Evolutionary conservation across 345 rosid species (phyloP).

Genomic region (Abelmoschus esculentus): DNA sequence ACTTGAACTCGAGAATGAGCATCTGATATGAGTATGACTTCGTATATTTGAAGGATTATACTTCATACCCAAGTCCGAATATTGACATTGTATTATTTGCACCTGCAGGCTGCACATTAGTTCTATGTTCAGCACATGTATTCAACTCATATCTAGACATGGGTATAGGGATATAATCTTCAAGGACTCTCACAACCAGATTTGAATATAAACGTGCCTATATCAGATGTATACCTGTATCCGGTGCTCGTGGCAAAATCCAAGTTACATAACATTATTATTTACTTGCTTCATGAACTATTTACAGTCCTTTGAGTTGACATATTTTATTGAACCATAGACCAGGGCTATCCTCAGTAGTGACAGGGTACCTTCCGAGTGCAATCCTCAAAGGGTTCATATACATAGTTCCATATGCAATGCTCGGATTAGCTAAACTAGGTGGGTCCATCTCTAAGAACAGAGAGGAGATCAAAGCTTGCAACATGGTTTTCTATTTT

Average conservation of each 20-base stretch:
- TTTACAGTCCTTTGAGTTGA: background rate
- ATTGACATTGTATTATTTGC: background rate
- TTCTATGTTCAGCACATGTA: background rate
- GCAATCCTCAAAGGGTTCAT: constrained; percentile 77
- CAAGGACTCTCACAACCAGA: background rate
- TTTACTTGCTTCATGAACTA: background rate
- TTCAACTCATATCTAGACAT: background rate
- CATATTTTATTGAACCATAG: constrained; percentile 31
- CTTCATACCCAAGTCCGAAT: background rate
- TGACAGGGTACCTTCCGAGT: constrained; percentile 92
- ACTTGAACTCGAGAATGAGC: too few relatives aligned
- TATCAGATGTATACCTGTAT: background rate
- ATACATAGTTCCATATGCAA: constrained; percentile 65
- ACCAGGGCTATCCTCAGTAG: constrained; percentile 81
- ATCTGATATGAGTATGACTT: too few relatives aligned
- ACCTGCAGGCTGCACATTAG: background rate
- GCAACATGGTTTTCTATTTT: constrained; percentile 92
- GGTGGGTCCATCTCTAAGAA: constrained; percentile 72
- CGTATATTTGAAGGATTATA: too few relatives aligned
- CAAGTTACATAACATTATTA: background rate
- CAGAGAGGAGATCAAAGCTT: constrained; percentile 84
- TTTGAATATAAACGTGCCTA: too few relatives aligned
- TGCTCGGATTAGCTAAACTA: constrained; percentile 61
- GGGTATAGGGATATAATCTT: background rate
- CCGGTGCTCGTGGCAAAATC: background rate